Percentiles rank a stretch among this genome's conserved stretches.
Evolutionary conservation across 139 green algal genomes (phyloP).

Genomic region (Coelastrella sp.): DNA sequence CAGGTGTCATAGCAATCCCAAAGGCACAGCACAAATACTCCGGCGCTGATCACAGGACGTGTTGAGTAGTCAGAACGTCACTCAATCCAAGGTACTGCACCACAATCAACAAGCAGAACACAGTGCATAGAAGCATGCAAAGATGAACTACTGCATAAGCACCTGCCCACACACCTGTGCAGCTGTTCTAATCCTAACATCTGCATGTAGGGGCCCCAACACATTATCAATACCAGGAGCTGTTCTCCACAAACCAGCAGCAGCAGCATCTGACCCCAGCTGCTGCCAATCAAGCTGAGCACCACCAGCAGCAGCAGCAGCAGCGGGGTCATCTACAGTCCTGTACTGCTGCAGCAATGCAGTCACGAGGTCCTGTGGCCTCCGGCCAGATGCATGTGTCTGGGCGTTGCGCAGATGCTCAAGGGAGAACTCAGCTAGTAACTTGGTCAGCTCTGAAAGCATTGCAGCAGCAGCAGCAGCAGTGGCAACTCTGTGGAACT

Average conservation of each 20-base stretch:
- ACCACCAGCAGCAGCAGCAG: no score
- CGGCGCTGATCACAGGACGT: neutral
- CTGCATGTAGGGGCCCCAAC: neutral
- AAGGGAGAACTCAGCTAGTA: neutral
- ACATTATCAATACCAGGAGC: neutral
- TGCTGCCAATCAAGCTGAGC: neutral
- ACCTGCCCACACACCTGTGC: neutral
- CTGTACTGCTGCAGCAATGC: neutral
- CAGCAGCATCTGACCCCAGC: neutral
- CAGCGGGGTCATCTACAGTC: neutral
- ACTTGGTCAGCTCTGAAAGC: neutral
- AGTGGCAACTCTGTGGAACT: neutral
- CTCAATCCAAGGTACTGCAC: no score
- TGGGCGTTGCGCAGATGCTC: neutral
- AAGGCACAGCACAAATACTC: neutral
- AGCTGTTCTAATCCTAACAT: neutral
- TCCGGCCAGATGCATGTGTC: neutral
- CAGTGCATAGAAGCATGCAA: neutral
- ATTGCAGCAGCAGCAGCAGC: neutral
- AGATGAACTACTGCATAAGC: neutral
- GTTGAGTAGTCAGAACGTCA: no score
- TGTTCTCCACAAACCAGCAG: neutral
- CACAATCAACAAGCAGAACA: no score
- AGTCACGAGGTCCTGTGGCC: neutral
- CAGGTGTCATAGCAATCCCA: neutral